Evolutionary conservation across 768 basidiomycete species (phyloP).

Genomic region (Phallus indusiatus): DNA sequence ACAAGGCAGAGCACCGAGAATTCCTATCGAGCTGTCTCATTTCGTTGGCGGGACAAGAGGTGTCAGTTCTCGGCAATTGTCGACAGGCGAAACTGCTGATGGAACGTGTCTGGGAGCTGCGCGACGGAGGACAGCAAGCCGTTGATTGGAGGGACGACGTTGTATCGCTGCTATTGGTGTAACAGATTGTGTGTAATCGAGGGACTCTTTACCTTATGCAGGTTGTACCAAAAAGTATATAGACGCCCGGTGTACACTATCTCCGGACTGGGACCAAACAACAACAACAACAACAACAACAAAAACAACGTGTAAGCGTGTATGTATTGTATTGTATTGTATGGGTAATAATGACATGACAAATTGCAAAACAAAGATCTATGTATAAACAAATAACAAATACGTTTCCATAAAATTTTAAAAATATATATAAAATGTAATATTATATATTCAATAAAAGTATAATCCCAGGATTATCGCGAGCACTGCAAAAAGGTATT

Average conservation of each 20-base stretch:
- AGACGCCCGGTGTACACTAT: not conserved
- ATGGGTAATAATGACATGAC: too few relatives aligned
- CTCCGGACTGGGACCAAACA: not conserved
- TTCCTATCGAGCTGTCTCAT: constrained; percentile 27
- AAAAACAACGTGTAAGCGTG: too few relatives aligned
- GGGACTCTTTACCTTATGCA: not conserved
- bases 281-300: too few relatives aligned
- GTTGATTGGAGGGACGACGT: constrained; percentile 59
- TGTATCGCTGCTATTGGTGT: constrained; percentile 49
- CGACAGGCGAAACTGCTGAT: constrained; percentile 45
- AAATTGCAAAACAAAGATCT: too few relatives aligned
- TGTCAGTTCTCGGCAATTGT: constrained; percentile 56
- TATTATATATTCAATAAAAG: too few relatives aligned
- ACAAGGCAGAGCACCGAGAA: constrained; percentile 32
- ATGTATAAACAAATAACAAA: too few relatives aligned
- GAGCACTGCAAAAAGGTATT: too few relatives aligned
- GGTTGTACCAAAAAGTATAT: not conserved
- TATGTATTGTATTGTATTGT: too few relatives aligned
- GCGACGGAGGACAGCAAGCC: constrained; percentile 23
- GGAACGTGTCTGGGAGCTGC: constrained; percentile 44
- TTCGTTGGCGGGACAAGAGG: constrained; percentile 41
- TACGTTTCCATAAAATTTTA: too few relatives aligned
- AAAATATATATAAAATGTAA: too few relatives aligned
- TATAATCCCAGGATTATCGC: not conserved
- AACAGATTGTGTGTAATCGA: constrained; percentile 10